phyloP scores from a whole-genome alignment of 2,329 filamentous ascomycete species.

The Drechslera avenae region DNA sequence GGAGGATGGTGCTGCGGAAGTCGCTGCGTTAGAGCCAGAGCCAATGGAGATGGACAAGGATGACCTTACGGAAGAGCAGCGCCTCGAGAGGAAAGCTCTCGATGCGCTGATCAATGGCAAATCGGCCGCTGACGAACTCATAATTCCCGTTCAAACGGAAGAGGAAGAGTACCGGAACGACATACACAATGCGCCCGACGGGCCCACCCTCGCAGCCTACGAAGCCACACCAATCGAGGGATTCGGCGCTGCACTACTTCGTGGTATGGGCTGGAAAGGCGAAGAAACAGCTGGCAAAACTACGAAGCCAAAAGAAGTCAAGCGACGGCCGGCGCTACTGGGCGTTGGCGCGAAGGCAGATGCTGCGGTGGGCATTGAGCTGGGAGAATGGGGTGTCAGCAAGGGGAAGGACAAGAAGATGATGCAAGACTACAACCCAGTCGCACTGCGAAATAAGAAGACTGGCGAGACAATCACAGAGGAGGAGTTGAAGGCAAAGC shows the following conservation, averaged over 20 bases:
- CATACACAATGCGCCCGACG: conserved; percentile 72
- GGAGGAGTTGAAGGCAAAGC: conserved; percentile 61
- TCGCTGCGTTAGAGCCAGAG: conserved; percentile 22
- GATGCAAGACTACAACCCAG: conserved; percentile 63
- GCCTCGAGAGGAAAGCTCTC: conserved; percentile 60
- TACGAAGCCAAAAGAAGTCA: conserved; percentile 65
- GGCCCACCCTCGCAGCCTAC: conserved; percentile 81
- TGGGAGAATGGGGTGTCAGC: conserved; percentile 70
- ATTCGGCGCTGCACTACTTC: conserved; percentile 86
- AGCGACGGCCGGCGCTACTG: conserved; percentile 77
- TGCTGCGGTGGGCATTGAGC: conserved; percentile 64
- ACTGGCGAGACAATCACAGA: conserved; percentile 68
- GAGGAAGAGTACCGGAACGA: conserved; percentile 75
- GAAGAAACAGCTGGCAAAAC: conserved; percentile 62
- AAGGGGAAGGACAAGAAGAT: conserved; percentile 54
- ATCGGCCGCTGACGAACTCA: conserved; percentile 41
- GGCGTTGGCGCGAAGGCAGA: conserved; percentile 89
- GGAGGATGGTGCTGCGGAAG: conserved; percentile 10
- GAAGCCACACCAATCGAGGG: conserved; percentile 89
- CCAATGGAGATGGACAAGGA: conserved; percentile 39
- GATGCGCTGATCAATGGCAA: conserved; percentile 52
- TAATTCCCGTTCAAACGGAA: conserved; percentile 53
- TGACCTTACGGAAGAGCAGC: conserved; percentile 37
- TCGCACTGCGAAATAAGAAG: conserved; percentile 64
- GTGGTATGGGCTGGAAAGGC: conserved; percentile 94